These are phyloP conservation scores for Purpureocillium takamizusanense DNA, from an alignment of 2,329 filamentous ascomycete species.

Conservation along the genomic window DNA sequence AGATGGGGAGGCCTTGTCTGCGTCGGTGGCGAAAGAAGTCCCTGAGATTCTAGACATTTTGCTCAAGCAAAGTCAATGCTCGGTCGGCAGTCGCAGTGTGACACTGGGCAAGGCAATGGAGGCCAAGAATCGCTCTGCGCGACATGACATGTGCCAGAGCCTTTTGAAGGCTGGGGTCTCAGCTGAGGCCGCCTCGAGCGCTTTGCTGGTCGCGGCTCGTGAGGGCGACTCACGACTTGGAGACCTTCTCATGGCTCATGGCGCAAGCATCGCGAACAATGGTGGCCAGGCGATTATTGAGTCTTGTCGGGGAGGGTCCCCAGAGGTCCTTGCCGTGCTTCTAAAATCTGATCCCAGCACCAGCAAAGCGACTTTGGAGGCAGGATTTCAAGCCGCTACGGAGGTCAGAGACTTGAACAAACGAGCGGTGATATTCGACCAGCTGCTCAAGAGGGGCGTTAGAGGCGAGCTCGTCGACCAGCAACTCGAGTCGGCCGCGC, in stretches of 20 bases:
- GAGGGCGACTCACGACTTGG: conserved; percentile 44
- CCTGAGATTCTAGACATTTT: conserved; percentile 37
- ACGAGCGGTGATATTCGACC: conserved; percentile 38
- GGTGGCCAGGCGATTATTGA: conserved; percentile 45
- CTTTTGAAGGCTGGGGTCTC: conserved; percentile 38
- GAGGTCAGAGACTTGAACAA: conserved; percentile 40
- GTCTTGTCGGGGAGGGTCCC: conserved; percentile 41
- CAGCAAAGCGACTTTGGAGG: conserved; percentile 33
- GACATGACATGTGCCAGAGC: conserved; percentile 33
- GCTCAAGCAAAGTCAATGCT: conserved; percentile 26
- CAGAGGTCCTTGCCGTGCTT: conserved; percentile 40
- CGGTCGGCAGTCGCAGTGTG: conserved; percentile 25
- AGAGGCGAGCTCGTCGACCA: conserved; percentile 40
- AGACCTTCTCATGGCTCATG: conserved; percentile 39
- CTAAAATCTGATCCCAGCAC: conserved; percentile 30
- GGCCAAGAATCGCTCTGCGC: conserved; percentile 26
- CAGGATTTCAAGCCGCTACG: conserved; percentile 46
- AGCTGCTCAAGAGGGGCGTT: conserved; percentile 41
- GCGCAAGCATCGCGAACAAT: conserved; percentile 40
- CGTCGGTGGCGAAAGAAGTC: conserved; percentile 35
- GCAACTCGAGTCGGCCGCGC: conserved; percentile 42
- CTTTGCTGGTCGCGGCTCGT: conserved; percentile 39
- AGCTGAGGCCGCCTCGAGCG: conserved; percentile 35
- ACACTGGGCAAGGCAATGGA: conserved; percentile 35
- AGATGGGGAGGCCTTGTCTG: conserved; percentile 38